These are phyloP conservation scores for Neltuma alba DNA, from an alignment of 306 rosid species.

Conservation along the genomic window DNA sequence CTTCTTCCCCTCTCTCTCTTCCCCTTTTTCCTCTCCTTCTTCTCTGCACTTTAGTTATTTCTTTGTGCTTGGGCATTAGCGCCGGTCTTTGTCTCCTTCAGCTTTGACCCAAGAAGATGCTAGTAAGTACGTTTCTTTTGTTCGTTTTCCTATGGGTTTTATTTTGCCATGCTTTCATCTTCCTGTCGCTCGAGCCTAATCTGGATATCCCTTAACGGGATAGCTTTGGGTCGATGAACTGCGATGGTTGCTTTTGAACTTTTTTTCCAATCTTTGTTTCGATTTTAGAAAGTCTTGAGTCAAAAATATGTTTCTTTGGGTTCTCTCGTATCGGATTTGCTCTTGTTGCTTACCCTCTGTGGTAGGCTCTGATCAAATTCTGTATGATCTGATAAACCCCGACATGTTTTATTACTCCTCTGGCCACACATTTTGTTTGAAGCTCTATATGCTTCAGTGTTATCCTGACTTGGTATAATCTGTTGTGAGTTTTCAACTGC, in stretches of 20 bases:
- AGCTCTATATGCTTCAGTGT: not conserved
- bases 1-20: slow-evolving; percentile 25
- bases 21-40: slow-evolving; percentile 18
- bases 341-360: slow-evolving; percentile 11
- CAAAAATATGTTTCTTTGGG: slow-evolving; percentile 6
- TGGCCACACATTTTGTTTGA: not conserved
- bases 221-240: slow-evolving; percentile 23
- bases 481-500: slow-evolving; percentile 17
- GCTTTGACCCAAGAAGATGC: slow-evolving; percentile 79
- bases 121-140: slow-evolving; percentile 92
- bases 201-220: slow-evolving; percentile 24
- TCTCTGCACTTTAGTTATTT: slow-evolving; percentile 25
- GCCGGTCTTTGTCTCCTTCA: slow-evolving; percentile 8
- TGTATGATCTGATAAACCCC: slow-evolving; percentile 27
- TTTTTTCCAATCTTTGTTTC: slow-evolving; percentile 20
- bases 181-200: not conserved
- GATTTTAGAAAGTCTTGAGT: slow-evolving; percentile 23
- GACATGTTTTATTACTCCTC: not conserved
- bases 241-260: not conserved
- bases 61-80: slow-evolving; percentile 25
- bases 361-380: slow-evolving; percentile 20
- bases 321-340: slow-evolving; percentile 19
- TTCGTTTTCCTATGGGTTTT: slow-evolving; percentile 38
- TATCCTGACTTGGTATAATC: not conserved
- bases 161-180: not conserved